A percentile compares a stretch with the other conserved stretches of the same genome.
These are phyloP conservation scores for Pisolithus orientalis DNA, from an alignment of 768 basidiomycete species.

Conservation along the genomic window DNA sequence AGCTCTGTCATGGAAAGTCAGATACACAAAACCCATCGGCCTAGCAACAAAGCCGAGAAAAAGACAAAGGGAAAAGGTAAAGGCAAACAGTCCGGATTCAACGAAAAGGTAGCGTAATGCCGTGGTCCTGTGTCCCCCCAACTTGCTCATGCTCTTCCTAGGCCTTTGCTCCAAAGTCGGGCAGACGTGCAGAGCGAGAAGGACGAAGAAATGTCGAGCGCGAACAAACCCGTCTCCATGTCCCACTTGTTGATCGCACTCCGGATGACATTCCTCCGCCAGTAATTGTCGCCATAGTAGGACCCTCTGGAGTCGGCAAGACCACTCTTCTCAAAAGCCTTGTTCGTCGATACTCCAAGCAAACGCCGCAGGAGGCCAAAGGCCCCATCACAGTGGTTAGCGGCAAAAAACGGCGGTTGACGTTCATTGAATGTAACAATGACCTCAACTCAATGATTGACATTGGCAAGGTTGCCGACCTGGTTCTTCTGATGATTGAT, in stretches of 20 bases:
- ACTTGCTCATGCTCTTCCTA: constrained; percentile 19
- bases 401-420: constrained; percentile 89
- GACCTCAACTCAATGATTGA: constrained; percentile 99
- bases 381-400: constrained; percentile 94
- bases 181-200: constrained; percentile 81
- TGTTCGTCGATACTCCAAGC: constrained; percentile 89
- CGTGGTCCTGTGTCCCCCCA: neutral
- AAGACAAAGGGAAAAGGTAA: constrained; percentile 68
- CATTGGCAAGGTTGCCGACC: constrained; percentile 92
- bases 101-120: constrained; percentile 66
- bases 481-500: constrained; percentile 96
- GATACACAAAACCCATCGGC: constrained; percentile 79
- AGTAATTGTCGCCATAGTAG: constrained; percentile 90
- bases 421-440: constrained; percentile 96
- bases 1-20: constrained; percentile 54
- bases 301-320: constrained; percentile 96
- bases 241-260: constrained; percentile 91
- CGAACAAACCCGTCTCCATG: constrained; percentile 92
- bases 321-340: constrained; percentile 90
- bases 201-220: constrained; percentile 88
- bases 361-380: constrained; percentile 80
- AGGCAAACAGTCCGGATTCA: constrained; percentile 71
- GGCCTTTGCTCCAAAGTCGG: constrained; percentile 94
- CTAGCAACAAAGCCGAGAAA: constrained; percentile 71
- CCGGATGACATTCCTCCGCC: constrained; percentile 91